A percentile compares a stretch with the other conserved stretches of the same genome.
These are phyloP conservation scores for Alternaria brassicae DNA, from an alignment of 2,329 filamentous ascomycete species.

Conservation along the genomic window DNA sequence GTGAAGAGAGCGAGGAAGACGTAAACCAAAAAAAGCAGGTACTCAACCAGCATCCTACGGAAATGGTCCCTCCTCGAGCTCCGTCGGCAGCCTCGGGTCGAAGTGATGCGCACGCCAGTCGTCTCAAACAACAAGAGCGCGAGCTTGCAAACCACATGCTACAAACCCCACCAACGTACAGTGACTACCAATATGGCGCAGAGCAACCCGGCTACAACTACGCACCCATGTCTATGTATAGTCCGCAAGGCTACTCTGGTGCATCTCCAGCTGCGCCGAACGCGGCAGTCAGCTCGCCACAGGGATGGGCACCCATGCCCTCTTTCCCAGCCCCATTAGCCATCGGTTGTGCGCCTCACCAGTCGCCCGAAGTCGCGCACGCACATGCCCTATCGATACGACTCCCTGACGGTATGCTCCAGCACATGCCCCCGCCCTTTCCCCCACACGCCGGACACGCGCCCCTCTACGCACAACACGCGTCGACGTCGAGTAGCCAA, in stretches of 20 bases:
- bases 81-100: constrained; percentile 33
- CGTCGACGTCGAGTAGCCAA: constrained; percentile 31
- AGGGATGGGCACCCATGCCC: constrained; percentile 32
- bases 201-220: constrained; percentile 33
- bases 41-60: constrained; percentile 23
- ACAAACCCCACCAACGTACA: constrained; percentile 46
- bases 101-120: constrained; percentile 36
- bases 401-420: constrained; percentile 22
- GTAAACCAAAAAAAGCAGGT: constrained; percentile 18
- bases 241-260: constrained; percentile 33
- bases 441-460: constrained; percentile 34
- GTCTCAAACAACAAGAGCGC: constrained; percentile 42
- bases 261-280: constrained; percentile 34
- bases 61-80: constrained; percentile 28
- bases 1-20: constrained; percentile 27
- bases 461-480: constrained; percentile 36
- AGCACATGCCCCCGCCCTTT: constrained; percentile 26
- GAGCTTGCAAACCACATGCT: constrained; percentile 46
- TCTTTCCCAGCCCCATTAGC: constrained; percentile 34
- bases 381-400: constrained; percentile 33
- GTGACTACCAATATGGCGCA: constrained; percentile 39
- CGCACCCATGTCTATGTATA: constrained; percentile 40
- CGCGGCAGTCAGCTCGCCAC: constrained; percentile 27
- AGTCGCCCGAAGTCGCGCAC: constrained; percentile 32
- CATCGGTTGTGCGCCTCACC: constrained; percentile 35